phyloP scores from a whole-genome alignment of 2,329 filamentous ascomycete species.

The Penicillium fuscoglaucum region DNA sequence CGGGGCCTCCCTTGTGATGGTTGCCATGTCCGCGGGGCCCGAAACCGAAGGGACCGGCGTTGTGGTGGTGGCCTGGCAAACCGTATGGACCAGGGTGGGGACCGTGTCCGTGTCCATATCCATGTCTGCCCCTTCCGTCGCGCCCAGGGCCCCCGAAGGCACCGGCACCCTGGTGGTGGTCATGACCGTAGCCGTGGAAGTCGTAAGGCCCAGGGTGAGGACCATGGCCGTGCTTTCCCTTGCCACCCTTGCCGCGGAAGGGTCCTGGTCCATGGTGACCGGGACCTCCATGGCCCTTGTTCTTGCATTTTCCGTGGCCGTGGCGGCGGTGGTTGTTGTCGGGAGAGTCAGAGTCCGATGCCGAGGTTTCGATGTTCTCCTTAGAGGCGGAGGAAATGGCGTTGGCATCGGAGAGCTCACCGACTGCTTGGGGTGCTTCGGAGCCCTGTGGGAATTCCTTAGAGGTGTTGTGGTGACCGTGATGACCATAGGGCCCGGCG shows the following conservation, averaged over 20 bases:
- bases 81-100: slow-evolving; percentile 7
- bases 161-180: not conserved
- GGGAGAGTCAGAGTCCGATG: slow-evolving; percentile 11
- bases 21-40: slow-evolving; percentile 8
- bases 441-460: not conserved
- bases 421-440: not conserved
- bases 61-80: slow-evolving; percentile 5
- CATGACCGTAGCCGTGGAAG: not conserved
- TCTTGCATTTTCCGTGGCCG: slow-evolving; percentile 20
- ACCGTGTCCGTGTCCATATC: not conserved
- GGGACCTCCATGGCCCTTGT: slow-evolving; percentile 8
- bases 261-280: slow-evolving; percentile 13
- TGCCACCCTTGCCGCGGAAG: not conserved
- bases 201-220: not conserved
- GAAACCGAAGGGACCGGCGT: not conserved
- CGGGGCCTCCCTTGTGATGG: slow-evolving; percentile 9
- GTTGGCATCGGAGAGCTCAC: slow-evolving; percentile 3
- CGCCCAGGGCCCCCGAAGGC: not conserved
- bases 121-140: not conserved
- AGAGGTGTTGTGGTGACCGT: not conserved
- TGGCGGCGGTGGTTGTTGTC: slow-evolving; percentile 23
- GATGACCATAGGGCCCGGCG: not conserved
- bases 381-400: not conserved
- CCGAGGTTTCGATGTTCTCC: slow-evolving; percentile 6
- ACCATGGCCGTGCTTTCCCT: slow-evolving; percentile 1